A percentile compares a stretch with the other conserved stretches of the same genome.
Conservation (phyloP, 2,329 filamentous ascomycete genomes). For the Orbilia blumenaviensis region DNA sequence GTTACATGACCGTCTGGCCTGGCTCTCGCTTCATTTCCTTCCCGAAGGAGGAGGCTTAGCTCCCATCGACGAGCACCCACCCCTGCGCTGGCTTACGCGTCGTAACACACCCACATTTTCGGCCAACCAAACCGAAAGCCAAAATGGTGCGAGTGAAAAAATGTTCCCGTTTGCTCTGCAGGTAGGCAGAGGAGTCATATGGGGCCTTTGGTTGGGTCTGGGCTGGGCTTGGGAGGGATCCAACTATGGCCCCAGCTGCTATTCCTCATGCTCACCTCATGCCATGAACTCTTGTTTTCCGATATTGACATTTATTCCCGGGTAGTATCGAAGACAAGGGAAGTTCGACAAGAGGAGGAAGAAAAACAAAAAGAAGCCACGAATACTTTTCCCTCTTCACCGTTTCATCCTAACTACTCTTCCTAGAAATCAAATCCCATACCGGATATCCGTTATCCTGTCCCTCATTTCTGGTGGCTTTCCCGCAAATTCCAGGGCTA, state of each 20-base stretch:
- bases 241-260: constrained; percentile 6
- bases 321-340: constrained; percentile 2
- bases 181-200: constrained; percentile 33
- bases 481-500: constrained; percentile 7
- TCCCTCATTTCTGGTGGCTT: constrained; percentile 37
- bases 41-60: constrained; percentile 53
- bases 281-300: background rate
- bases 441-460: constrained; percentile 6
- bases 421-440: constrained; percentile 4
- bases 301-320: constrained; percentile 23
- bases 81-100: constrained; percentile 52
- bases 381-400: constrained; percentile 25
- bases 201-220: constrained; percentile 9
- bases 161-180: background rate
- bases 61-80: constrained; percentile 15
- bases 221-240: constrained; percentile 28
- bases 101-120: constrained; percentile 46
- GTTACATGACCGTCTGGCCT: constrained; percentile 11
- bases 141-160: constrained; percentile 10
- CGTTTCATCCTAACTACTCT: constrained; percentile 18
- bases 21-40: constrained; percentile 42
- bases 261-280: constrained; percentile 6
- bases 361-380: constrained; percentile 44
- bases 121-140: constrained; percentile 39
- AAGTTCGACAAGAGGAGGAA: constrained; percentile 21